These are phyloP conservation scores for Taphrina confusa DNA, from an alignment of 1,139 yeast species.

Conservation along the genomic window DNA sequence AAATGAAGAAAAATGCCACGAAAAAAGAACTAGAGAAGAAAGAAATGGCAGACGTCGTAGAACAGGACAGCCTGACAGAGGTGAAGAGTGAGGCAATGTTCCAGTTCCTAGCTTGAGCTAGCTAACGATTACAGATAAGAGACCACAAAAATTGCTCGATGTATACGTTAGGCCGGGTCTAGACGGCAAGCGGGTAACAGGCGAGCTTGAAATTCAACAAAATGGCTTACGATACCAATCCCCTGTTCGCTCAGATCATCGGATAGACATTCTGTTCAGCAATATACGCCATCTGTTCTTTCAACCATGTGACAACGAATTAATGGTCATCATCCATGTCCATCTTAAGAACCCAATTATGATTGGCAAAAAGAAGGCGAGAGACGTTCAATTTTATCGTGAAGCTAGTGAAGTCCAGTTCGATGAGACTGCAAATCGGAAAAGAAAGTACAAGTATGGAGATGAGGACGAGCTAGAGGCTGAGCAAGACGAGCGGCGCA, in stretches of 20 bases:
- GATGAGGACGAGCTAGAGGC: slow-evolving; percentile 98
- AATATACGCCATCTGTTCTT: slow-evolving; percentile 91
- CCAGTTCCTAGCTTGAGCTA: neutral
- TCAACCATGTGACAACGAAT: slow-evolving; percentile 94
- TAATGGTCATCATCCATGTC: slow-evolving; percentile 88
- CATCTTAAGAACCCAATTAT: slow-evolving; percentile 89
- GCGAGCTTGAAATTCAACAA: slow-evolving; percentile 86
- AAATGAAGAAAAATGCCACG: slow-evolving; percentile 85
- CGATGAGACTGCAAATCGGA: slow-evolving; percentile 95
- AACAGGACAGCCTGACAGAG: slow-evolving; percentile 85
- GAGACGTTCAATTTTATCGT: slow-evolving; percentile 92
- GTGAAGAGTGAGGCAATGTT: slow-evolving; percentile 50
- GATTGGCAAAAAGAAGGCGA: slow-evolving; percentile 94
- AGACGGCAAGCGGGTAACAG: slow-evolving; percentile 92
- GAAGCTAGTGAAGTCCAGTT: slow-evolving; percentile 96
- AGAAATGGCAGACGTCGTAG: slow-evolving; percentile 91
- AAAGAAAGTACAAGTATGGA: slow-evolving; percentile 86
- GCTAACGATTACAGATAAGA: slow-evolving; percentile 51
- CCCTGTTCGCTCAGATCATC: slow-evolving; percentile 72
- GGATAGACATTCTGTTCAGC: slow-evolving; percentile 81
- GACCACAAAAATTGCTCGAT: slow-evolving; percentile 83
- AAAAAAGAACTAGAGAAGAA: slow-evolving; percentile 89
- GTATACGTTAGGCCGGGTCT: slow-evolving; percentile 94
- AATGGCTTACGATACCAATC: slow-evolving; percentile 95
- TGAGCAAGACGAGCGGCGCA: slow-evolving; percentile 95